Percentiles rank a stretch among this genome's conserved stretches.
phyloP scores from a whole-genome alignment of 2,329 filamentous ascomycete genomes.

The Penicillium psychrosexuale region DNA sequence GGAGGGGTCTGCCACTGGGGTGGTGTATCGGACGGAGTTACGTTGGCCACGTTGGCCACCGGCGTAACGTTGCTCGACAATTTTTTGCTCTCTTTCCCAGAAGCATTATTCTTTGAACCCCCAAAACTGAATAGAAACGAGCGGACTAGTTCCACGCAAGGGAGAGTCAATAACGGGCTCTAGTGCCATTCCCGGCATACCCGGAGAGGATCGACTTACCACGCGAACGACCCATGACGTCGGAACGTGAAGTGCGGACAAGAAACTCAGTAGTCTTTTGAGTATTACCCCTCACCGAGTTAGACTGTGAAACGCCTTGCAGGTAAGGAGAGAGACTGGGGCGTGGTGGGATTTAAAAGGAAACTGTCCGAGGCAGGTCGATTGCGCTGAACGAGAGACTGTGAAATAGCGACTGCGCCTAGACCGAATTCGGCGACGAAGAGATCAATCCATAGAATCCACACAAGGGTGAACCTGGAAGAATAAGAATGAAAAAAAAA shows the following conservation, averaged over 20 bases:
- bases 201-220: constrained; percentile 30
- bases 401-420: constrained; percentile 3
- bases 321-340: not conserved
- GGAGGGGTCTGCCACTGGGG: constrained; percentile 33
- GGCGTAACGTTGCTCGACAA: constrained; percentile 23
- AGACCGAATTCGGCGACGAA: constrained; percentile 2
- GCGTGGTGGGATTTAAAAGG: constrained; percentile 13
- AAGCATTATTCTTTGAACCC: constrained; percentile 29
- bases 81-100: constrained; percentile 38
- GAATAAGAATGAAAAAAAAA: constrained; percentile 6
- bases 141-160: constrained; percentile 58
- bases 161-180: constrained; percentile 20
- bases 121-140: constrained; percentile 73
- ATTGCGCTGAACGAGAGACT: constrained; percentile 8
- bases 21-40: constrained; percentile 22
- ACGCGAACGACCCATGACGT: constrained; percentile 39
- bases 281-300: constrained; percentile 4
- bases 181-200: constrained; percentile 7
- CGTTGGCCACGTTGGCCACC: constrained; percentile 2
- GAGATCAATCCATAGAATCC: constrained; percentile 17
- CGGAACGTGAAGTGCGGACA: constrained; percentile 9
- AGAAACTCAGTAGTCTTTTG: not conserved
- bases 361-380: constrained; percentile 5
- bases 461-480: not conserved
- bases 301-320: constrained; percentile 7